Evolutionary conservation across 2,329 filamentous ascomycete species (phyloP), one percentile per base, ranked within the genome.

Genomic region (Pestalotiopsis sp.): DNA sequence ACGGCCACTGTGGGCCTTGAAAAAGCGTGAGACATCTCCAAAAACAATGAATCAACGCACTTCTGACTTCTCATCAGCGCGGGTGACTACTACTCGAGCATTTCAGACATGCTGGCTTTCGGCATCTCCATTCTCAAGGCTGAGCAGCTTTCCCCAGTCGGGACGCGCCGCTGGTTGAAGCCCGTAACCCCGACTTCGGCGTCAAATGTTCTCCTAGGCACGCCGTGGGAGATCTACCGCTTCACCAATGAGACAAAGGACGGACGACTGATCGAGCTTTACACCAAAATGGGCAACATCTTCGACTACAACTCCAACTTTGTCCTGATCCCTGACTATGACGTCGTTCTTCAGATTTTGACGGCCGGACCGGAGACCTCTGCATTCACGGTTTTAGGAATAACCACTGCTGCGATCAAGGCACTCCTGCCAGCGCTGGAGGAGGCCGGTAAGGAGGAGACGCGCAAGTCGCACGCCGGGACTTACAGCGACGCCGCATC

Each of bases 51-150:
- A 56, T 3, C 17, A 23, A 36, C 38, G n/a, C 5, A 12, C 4
- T 12, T 11, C 13, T 39, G 27, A 59, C 17, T n/a, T 49, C 14
- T 57, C 5, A 58, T 4, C 61, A 81, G 79, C 0, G 77, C 82
- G 2, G 83, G 82, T 1, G 83, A 82, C 69, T 80, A 84, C 70
- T 85, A 81, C 76, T 82, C 83, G 17, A 83, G 81, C 0, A 71
- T 78, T 1, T 74, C 75, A 4, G 84, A 85, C 73, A 75, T 85
- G 67, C 77, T 80, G 0, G 71, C 73, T 4, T 74, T 85, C 17
- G 82, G 82, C n/a, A 80, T 80, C 1, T 78, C 80, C 23, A 83
- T 85, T 69, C 75, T 85, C 17, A 73, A 73, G 12, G 80, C 78
- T n/a, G 77, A 76, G 0, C 73, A 84, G 1, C 72, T 85, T 0